Evolutionary conservation across 371 early-diverging fungal genomes (phyloP).

Genomic region (Haplosporangium sp.): DNA sequence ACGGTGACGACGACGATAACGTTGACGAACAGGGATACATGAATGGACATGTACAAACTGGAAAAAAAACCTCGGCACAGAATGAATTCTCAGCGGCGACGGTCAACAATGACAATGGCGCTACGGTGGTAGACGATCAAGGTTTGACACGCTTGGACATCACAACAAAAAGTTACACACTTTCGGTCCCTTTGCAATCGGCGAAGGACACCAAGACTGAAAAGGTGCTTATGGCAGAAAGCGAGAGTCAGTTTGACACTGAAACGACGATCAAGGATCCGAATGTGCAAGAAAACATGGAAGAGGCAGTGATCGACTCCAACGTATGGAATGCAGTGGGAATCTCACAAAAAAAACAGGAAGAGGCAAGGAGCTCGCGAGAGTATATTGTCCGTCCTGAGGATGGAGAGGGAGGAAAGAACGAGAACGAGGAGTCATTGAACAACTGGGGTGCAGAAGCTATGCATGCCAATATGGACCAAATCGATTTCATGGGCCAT

Average conservation of each 20-base stretch:
- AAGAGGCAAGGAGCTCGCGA: not conserved
- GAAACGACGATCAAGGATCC: slow-evolving; percentile 2
- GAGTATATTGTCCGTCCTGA: slow-evolving; percentile 9
- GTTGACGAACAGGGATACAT: not conserved
- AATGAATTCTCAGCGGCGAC: not conserved
- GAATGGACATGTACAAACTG: not conserved
- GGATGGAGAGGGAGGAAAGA: not conserved
- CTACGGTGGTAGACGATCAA: slow-evolving; percentile 9
- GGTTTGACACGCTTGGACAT: not conserved
- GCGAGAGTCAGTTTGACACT: not conserved
- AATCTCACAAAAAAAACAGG: slow-evolving; percentile 6
- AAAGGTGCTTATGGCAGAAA: slow-evolving; percentile 1
- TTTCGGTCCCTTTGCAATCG: no score
- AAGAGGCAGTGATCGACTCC: slow-evolving; percentile 7
- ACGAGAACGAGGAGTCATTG: not conserved
- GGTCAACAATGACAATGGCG: slow-evolving; percentile 10
- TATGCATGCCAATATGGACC: slow-evolving; percentile 13
- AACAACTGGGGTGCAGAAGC: not conserved
- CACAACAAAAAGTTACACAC: no score
- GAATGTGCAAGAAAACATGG: slow-evolving; percentile 17
- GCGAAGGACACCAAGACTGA: not conserved
- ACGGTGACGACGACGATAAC: not conserved
- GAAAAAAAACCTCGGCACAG: not conserved
- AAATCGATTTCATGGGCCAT: slow-evolving; percentile 29
- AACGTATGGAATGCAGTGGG: slow-evolving; percentile 31